These are phyloP conservation scores for Iris macrosiphon DNA, from an alignment of 106 monocot genomes.

Conservation along the genomic window DNA sequence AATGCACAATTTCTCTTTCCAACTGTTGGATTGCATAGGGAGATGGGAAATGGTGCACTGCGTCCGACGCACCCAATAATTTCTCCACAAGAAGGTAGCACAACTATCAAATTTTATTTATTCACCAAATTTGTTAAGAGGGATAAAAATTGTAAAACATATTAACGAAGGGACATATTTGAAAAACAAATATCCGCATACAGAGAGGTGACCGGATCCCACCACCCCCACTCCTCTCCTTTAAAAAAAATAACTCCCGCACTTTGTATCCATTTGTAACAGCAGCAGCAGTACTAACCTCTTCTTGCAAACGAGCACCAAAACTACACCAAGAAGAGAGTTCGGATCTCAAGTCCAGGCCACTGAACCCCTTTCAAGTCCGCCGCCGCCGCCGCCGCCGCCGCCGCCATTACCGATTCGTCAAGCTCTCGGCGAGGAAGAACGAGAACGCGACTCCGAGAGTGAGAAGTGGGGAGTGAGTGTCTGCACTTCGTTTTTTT, in stretches of 20 bases:
- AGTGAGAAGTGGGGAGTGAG: neutral
- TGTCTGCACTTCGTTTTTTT: neutral
- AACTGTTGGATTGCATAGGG: no score
- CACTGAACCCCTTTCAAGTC: neutral
- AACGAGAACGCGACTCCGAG: neutral
- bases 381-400: neutral
- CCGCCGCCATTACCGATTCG: neutral
- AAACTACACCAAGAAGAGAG: neutral
- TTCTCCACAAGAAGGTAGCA: no score
- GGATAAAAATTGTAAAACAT: no score
- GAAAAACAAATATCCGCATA: no score
- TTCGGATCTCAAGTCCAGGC: neutral
- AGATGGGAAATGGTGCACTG: no score
- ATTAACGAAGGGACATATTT: no score
- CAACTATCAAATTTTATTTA: no score
- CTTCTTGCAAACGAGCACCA: neutral
- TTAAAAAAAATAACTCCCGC: constrained; percentile 1
- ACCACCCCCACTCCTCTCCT: neutral
- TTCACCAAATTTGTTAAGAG: no score
- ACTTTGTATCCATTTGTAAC: neutral
- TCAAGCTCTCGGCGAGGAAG: neutral
- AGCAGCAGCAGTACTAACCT: neutral
- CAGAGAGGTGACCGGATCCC: neutral
- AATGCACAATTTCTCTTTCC: no score
- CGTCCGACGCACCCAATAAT: no score